Base-by-base conservation (phyloP, 2,329 filamentous ascomycete species). In the Catunica adiposa region DNA sequence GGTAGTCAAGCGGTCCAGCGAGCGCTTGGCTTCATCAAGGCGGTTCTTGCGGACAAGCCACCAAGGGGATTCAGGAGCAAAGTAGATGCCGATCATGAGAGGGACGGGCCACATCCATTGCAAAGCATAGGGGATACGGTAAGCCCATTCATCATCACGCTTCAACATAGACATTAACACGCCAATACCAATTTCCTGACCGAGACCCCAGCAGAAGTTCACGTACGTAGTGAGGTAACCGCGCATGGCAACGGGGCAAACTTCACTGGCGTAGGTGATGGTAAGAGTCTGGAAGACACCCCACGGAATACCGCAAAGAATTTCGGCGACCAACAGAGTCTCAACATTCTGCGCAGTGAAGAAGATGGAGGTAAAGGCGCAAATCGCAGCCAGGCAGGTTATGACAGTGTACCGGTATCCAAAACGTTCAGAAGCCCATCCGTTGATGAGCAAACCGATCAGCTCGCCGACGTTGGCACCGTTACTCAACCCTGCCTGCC, bases 81-180 rank as follows among this genome's bases (percentile, higher is more conserved):
- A 79, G 62, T 69, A 78, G 61, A 86, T 79, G 58, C 79, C 82
- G 55, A 84, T 67, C 50, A 80, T 73, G 6, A 86, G 71, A 1
- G 82, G 82, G 5, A 83, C 65, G 0, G 83, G 83, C 83, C 83
- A 87, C 71, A 87, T 84, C 83, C 84, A 88, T 69, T 88, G 84
- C 42, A 87, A 69, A 1, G 77, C 82, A 61, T 83, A 86, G 1
- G 84, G 83, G 56, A 84, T 83, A 48, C 80, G 74, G 66, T 82
- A 84, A 0, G 79, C 77, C 80, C 80, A 84, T 65, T 86, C 73
- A 61, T 86, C 82, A 3, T 76, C 65, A 47, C 82, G 76, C 63
- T 74, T 68, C 38, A 85, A 69, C 73, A 86, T 83, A 60, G 76
- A 73, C 64, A 79, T 80, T 62, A 87, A 82, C 58, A 86, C 83